Evolutionary conservation across 345 rosid species (phyloP).

Genomic region (Gynandropsis gynandra): DNA sequence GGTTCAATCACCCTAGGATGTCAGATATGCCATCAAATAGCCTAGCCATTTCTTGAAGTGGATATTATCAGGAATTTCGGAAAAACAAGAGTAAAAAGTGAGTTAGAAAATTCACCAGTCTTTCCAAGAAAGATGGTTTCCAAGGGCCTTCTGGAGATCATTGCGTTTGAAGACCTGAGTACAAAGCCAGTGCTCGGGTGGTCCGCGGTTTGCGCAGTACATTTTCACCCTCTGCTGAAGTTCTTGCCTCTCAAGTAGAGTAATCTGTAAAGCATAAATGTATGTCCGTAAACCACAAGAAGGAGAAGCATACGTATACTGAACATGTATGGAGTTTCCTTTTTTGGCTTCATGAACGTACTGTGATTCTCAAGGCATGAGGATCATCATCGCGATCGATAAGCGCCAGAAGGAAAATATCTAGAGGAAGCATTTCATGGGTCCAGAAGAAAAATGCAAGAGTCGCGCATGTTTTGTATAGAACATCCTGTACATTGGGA

Average conservation of each 20-base stretch:
- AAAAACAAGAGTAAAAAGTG: conserved; percentile 5
- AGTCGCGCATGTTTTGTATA: conserved; percentile 63
- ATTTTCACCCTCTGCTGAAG: conserved; percentile 60
- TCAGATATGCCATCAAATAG: conserved; percentile 9
- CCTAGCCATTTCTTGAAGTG: conserved; percentile 12
- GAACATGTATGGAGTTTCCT: conserved; percentile 1
- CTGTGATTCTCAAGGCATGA: conserved; percentile 86
- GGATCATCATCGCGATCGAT: conserved; percentile 95
- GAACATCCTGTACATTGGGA: conserved; percentile 45
- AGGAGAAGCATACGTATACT: neutral
- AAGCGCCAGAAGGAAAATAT: conserved; percentile 85
- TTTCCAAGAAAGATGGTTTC: conserved; percentile 98
- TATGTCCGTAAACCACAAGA: neutral
- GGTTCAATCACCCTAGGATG: conserved; percentile 10
- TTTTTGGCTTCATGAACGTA: conserved; percentile 26
- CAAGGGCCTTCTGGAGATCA: conserved; percentile 87
- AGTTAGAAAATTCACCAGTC: conserved; percentile 52
- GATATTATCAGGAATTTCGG: neutral
- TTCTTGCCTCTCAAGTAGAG: conserved; percentile 70
- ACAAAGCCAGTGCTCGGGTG: conserved; percentile 84
- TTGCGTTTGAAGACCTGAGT: conserved; percentile 70
- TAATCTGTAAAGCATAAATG: conserved; percentile 40
- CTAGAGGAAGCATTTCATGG: conserved; percentile 89
- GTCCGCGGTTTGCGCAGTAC: conserved; percentile 59
- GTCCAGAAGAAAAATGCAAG: conserved; percentile 81